Evolutionary conservation across 78 protist genomes (phyloP).

Genomic region (Dictyostelium brefeldianum): DNA sequence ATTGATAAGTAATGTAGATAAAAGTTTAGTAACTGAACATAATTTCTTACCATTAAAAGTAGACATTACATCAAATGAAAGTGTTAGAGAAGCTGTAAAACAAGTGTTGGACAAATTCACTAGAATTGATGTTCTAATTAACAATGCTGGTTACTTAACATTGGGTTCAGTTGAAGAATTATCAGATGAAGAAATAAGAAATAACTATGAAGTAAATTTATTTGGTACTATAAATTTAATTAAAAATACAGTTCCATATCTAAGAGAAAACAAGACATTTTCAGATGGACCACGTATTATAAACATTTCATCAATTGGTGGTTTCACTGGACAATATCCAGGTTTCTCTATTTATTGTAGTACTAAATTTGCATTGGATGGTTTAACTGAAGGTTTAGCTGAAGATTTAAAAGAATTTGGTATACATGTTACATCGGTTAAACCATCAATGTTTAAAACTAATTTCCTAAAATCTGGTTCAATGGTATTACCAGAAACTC

Average conservation of each 20-base stretch:
- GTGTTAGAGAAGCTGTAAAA: not conserved
- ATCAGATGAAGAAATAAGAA: not conserved
- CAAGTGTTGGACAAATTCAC: not conserved
- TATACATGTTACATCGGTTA: constrained; percentile 6
- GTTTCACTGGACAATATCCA: not conserved
- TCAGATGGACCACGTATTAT: constrained; percentile 2
- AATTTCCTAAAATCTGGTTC: not conserved
- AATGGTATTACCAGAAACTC: not conserved
- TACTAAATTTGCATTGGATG: constrained; percentile 9
- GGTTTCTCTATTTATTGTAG: constrained; percentile 6
- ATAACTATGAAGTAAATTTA: constrained; percentile 5
- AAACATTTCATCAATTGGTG: constrained; percentile 8
- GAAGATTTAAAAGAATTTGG: constrained; percentile 22
- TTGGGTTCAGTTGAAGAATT: constrained; percentile 34
- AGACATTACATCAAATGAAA: not conserved
- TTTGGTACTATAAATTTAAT: constrained; percentile 13
- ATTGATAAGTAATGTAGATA: not conserved
- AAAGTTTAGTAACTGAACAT: not conserved
- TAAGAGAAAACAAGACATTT: not conserved
- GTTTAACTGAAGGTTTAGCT: not conserved
- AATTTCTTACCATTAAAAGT: not conserved
- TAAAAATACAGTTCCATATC: not conserved
- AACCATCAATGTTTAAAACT: constrained; percentile 33
- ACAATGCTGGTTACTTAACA: constrained; percentile 38
- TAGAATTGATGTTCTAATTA: not conserved